Evolutionary conservation across 2,329 filamentous ascomycete genomes (phyloP).

Genomic region (Dendryphion nanum): DNA sequence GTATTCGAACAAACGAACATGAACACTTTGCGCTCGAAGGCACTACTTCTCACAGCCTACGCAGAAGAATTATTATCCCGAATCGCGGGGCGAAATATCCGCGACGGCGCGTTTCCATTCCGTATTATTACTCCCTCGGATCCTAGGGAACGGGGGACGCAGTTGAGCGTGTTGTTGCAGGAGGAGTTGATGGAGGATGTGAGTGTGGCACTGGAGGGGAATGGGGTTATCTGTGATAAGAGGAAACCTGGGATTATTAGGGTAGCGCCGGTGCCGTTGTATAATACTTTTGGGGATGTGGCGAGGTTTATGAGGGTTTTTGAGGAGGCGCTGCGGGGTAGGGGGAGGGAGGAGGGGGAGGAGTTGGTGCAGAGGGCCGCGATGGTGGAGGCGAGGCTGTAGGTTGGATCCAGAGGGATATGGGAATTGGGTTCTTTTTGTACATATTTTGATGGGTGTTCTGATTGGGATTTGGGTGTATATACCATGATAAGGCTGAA

Average conservation of each 20-base stretch:
- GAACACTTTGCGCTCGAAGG: conserved; percentile 65
- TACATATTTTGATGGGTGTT: no score
- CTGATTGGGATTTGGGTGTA: no score
- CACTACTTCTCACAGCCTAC: conserved; percentile 71
- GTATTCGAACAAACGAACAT: conserved; percentile 74
- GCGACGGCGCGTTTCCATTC: conserved; percentile 34
- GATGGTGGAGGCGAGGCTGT: background rate
- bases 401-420: background rate
- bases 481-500: no score
- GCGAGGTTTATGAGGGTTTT: conserved; percentile 47
- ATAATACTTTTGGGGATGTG: conserved; percentile 77
- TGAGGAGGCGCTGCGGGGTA: conserved; percentile 36
- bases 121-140: conserved; percentile 66
- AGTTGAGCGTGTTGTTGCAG: conserved; percentile 72
- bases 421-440: background rate
- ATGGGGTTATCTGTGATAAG: conserved; percentile 77
- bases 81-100: conserved; percentile 22
- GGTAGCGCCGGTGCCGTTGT: conserved; percentile 79
- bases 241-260: conserved; percentile 81
- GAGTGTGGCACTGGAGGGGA: conserved; percentile 61
- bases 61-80: conserved; percentile 30
- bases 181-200: conserved; percentile 69
- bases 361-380: background rate
- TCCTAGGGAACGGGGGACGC: conserved; percentile 68
- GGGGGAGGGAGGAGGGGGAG: background rate